Evolutionary conservation across 495 filamentous ascomycete genomes (phyloP).

Genomic region (Penicillium nucicola): DNA sequence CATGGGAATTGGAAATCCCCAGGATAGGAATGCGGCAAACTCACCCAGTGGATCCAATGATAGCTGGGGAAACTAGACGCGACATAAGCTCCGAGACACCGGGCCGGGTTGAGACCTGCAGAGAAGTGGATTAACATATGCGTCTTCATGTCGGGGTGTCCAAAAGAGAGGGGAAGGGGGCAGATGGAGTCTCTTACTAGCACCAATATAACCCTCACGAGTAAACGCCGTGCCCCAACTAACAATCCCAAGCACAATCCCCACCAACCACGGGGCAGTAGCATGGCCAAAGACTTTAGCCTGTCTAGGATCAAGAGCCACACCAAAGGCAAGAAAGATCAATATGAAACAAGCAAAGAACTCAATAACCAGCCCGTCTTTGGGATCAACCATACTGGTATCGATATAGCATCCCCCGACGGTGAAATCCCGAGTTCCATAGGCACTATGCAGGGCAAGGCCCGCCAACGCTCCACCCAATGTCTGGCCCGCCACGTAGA

Average conservation of each 20-base stretch:
- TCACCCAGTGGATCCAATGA: conserved; percentile 38
- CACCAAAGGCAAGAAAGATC: conserved; percentile 44
- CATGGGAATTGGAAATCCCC: no score
- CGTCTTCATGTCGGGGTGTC: not conserved
- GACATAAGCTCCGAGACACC: conserved; percentile 33
- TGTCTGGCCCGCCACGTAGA: conserved; percentile 44
- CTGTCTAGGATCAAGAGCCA: conserved; percentile 58
- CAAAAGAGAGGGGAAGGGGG: no score
- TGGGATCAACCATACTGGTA: conserved; percentile 19
- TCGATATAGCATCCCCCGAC: conserved; percentile 37
- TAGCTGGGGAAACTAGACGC: conserved; percentile 27
- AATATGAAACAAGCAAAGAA: conserved; percentile 39
- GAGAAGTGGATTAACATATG: conserved; percentile 5
- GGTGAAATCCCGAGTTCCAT: conserved; percentile 23
- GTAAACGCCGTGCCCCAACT: conserved; percentile 43
- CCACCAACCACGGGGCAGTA: conserved; percentile 50
- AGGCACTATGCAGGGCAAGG: conserved; percentile 29
- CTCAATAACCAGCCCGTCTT: conserved; percentile 43
- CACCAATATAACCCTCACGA: conserved; percentile 42
- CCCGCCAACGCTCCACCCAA: conserved; percentile 45
- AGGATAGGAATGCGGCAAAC: not conserved
- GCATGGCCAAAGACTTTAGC: conserved; percentile 48
- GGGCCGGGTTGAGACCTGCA: conserved; percentile 33
- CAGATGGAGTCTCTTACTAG: no score
- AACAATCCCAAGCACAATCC: conserved; percentile 43